A percentile compares a stretch with the other conserved stretches of the same genome.
Evolutionary conservation across 495 filamentous ascomycete genomes (phyloP).

Genomic region (Poronia punctata): DNA sequence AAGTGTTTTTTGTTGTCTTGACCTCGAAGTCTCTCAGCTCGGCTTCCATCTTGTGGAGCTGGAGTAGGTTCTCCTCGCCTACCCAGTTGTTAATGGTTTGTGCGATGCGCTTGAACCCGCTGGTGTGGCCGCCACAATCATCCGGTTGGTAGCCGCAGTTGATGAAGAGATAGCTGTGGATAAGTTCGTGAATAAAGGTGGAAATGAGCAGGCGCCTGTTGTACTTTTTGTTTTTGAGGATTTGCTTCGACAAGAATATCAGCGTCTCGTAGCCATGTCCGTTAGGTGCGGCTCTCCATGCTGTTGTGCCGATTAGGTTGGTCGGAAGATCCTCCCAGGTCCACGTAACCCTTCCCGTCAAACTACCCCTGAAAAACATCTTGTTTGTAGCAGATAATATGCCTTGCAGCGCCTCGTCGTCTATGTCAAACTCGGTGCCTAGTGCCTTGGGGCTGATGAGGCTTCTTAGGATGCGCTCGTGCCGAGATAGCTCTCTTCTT

Average conservation of each 20-base stretch:
- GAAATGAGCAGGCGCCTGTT: slow-evolving; percentile 47
- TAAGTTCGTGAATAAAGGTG: slow-evolving; percentile 51
- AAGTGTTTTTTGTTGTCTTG: slow-evolving; percentile 1
- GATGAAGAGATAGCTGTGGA: slow-evolving; percentile 53
- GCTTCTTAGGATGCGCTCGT: slow-evolving; percentile 42
- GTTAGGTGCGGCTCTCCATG: slow-evolving; percentile 33
- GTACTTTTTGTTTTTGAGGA: slow-evolving; percentile 39
- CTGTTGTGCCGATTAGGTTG: slow-evolving; percentile 48
- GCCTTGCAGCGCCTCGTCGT: slow-evolving; percentile 41
- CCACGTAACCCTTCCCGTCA: slow-evolving; percentile 45
- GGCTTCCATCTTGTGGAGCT: slow-evolving; percentile 45
- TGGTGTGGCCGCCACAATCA: slow-evolving; percentile 45
- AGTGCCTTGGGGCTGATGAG: slow-evolving; percentile 39
- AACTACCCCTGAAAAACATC: slow-evolving; percentile 46
- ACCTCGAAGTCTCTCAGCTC: slow-evolving; percentile 41
- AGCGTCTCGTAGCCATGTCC: slow-evolving; percentile 45
- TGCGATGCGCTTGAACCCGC: slow-evolving; percentile 45
- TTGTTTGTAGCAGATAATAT: slow-evolving; percentile 47
- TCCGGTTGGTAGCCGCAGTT: slow-evolving; percentile 44
- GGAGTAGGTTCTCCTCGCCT: slow-evolving; percentile 38
- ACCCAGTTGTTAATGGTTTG: slow-evolving; percentile 47
- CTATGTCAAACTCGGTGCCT: slow-evolving; percentile 34
- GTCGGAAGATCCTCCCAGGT: slow-evolving; percentile 37
- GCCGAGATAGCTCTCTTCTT: slow-evolving; percentile 37
- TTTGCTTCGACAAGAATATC: slow-evolving; percentile 46